Evolutionary conservation across 768 basidiomycete species (phyloP).

Genomic region (Hirschioporus abietinus): DNA sequence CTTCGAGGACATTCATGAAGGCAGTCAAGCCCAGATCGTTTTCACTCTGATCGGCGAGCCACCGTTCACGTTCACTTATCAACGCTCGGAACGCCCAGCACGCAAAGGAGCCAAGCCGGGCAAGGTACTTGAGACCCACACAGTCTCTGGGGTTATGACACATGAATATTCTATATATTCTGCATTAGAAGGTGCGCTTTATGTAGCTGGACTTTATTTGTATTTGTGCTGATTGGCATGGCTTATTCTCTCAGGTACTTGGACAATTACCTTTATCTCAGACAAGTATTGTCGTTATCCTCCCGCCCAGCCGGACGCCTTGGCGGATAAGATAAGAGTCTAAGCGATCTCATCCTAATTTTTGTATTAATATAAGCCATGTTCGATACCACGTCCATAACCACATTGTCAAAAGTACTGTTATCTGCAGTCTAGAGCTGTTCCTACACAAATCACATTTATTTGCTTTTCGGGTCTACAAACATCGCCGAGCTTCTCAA

Average conservation of each 20-base stretch:
- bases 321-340: slow-evolving; percentile 29
- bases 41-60: slow-evolving; percentile 89
- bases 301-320: slow-evolving; percentile 51
- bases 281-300: slow-evolving; percentile 91
- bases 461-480: not conserved
- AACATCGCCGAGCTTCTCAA: slow-evolving; percentile 21
- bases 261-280: slow-evolving; percentile 89
- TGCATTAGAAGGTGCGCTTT: slow-evolving; percentile 71
- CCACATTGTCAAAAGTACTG: not conserved
- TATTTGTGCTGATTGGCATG: slow-evolving; percentile 7
- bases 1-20: slow-evolving; percentile 87
- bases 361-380: not conserved
- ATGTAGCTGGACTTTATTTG: slow-evolving; percentile 5
- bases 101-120: slow-evolving; percentile 67
- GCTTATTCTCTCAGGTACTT: slow-evolving; percentile 55
- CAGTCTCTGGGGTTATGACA: slow-evolving; percentile 70
- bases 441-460: not conserved
- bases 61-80: slow-evolving; percentile 95
- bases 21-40: slow-evolving; percentile 89
- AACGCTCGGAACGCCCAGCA: slow-evolving; percentile 65
- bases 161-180: slow-evolving; percentile 89
- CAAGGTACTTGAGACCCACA: slow-evolving; percentile 88
- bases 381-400: not conserved
- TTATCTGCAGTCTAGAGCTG: not conserved
- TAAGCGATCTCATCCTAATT: slow-evolving; percentile 8